Evolutionary conservation across 805 yeast species (phyloP).

Genomic region (Candida schatavii): DNA sequence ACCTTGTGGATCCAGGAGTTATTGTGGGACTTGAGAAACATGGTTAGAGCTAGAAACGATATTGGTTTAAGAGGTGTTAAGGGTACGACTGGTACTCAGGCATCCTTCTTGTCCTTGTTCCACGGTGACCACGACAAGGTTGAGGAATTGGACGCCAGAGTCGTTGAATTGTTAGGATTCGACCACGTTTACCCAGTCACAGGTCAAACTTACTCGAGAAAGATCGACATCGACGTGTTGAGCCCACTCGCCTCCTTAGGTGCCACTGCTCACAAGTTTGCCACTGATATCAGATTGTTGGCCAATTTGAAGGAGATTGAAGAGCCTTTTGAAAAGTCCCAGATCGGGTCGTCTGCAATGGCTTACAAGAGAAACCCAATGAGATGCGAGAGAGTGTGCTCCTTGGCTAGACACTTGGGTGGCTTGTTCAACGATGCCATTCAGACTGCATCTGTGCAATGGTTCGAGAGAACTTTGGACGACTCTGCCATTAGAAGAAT

Average conservation of each 20-base stretch:
- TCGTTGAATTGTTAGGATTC: constrained; percentile 89
- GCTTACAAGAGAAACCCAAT: constrained; percentile 99
- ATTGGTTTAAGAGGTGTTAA: constrained; percentile 96
- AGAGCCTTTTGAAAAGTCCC: constrained; percentile 98
- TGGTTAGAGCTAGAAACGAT: constrained; percentile 94
- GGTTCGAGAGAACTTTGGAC: constrained; percentile 99
- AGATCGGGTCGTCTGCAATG: constrained; percentile 98
- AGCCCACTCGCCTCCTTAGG: constrained; percentile 93
- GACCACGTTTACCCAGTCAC: constrained; percentile 96
- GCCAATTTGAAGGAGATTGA: constrained; percentile 97
- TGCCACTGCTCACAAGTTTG: constrained; percentile 95
- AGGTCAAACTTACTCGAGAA: constrained; percentile 98
- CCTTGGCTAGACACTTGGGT: constrained; percentile 94
- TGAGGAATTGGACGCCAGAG: constrained; percentile 86
- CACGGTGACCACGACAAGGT: constrained; percentile 97
- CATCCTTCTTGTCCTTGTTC: constrained; percentile 89
- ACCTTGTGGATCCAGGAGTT: constrained; percentile 97
- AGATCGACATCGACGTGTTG: constrained; percentile 92
- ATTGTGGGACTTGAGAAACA: constrained; percentile 95
- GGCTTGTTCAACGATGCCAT: constrained; percentile 89
- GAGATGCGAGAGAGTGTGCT: constrained; percentile 98
- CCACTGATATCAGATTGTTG: constrained; percentile 91
- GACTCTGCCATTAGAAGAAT: constrained; percentile 98
- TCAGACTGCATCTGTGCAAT: constrained; percentile 96
- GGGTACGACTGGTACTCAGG: constrained; percentile 99